Evolutionary conservation across 169 alveolate species (phyloP).

Genomic region (Perkinsus marinus): DNA sequence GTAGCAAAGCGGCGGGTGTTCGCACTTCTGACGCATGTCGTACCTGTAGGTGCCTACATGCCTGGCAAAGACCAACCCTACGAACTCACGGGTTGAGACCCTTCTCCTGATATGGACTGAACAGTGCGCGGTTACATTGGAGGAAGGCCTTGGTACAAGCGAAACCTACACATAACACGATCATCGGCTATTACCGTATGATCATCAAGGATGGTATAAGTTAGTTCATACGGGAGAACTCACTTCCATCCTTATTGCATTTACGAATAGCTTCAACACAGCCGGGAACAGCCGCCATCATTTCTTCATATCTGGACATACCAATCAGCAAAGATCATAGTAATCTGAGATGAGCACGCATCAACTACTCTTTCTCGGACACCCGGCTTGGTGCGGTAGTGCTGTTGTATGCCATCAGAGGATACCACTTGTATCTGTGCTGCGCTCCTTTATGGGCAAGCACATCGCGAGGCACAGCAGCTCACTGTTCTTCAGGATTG

Average conservation of each 20-base stretch:
- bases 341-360: too few species aligned
- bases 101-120: not conserved
- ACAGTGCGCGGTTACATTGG: not conserved
- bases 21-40: slow-evolving; percentile 49
- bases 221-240: not conserved
- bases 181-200: too few species aligned
- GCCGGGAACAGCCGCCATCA: slow-evolving; percentile 23
- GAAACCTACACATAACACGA: not conserved
- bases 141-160: not conserved
- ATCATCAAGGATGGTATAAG: not conserved
- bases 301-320: not conserved
- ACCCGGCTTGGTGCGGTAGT: slow-evolving; percentile 29
- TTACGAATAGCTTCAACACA: slow-evolving; percentile 38
- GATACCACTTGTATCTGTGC: slow-evolving; percentile 36
- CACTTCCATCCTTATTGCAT: slow-evolving; percentile 31
- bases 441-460: not conserved
- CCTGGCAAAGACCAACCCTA: not conserved
- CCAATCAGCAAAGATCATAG: too few species aligned
- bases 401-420: slow-evolving; percentile 42
- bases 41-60: slow-evolving; percentile 32
- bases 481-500: slow-evolving; percentile 33
- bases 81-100: not conserved
- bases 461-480: not conserved
- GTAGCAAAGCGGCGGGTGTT: slow-evolving; percentile 52
- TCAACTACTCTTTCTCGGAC: slow-evolving; percentile 31